Evolutionary conservation across 139 green algal species (phyloP), one percentile per base, ranked within the genome.

Genomic region (Astrephomene gubernaculifera): DNA sequence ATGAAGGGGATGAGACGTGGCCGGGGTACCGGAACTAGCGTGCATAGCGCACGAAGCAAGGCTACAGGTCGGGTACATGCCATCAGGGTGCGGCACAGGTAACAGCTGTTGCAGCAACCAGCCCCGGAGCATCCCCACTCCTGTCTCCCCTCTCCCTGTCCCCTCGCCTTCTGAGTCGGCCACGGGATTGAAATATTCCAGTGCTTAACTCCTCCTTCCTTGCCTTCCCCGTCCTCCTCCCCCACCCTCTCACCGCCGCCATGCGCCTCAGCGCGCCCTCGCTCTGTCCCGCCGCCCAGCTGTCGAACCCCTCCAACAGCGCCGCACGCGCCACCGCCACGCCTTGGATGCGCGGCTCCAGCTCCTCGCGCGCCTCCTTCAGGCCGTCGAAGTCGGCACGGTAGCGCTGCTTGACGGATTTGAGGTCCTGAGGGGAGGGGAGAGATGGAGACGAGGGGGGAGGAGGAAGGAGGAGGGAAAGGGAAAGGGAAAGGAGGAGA

Each of bases 221-320:
- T 52, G 57, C 54, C 22, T 24, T 54, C 24, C 44, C 27, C 9
- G 14, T 52, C 35, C 38, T 6, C 43, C 25, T 25, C 35, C 22
- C 35, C 43, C 14, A 1, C 35, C 31, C 54, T 8, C 71, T 31
- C 63, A 79, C 71, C 71, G 49, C 29, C 12, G 61, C 71, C 71
- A 83, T 82, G 22, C 49, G 45, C 60, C 49, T 87, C 10, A 86
- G 83, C 64, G 44, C 61, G 3, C 22, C 67, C n/a, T 89, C 79
- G 39, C 82, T 82, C 82, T 79, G 53, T n/a, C 24, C 57, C 2
- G 69, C 81, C 44, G 89, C 85, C 91, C 91, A 95, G 21, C 39
- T 64, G 35, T 95, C 82, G 65, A 96, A 96, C n/a, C 83, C 90
- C 35, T 89, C 82, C 33, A 96, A 83, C 31, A 96, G 90, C 31